A percentile compares a stretch with the other conserved stretches of the same genome.
Conservation (phyloP, 106 monocot genomes). For the Allium cepa region DNA sequence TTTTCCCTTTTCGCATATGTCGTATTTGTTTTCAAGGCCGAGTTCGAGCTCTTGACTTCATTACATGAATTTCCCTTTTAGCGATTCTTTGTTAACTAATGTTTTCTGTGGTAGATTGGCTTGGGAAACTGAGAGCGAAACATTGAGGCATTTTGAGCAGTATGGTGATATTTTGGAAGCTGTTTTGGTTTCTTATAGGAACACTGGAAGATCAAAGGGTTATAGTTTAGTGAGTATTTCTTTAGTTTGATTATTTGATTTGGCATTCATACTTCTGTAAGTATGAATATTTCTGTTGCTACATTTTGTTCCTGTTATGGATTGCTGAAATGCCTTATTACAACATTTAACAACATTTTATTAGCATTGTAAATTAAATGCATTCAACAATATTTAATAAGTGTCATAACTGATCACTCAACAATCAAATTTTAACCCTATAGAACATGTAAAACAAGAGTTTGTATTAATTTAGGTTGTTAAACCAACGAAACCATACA, state of each 20-base stretch:
- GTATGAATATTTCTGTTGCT: neutral
- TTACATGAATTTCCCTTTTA: conserved; percentile 44
- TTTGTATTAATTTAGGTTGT: neutral
- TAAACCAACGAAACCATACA: neutral
- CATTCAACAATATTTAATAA: too few species aligned
- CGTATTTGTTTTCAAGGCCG: conserved; percentile 33
- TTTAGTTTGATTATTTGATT: neutral
- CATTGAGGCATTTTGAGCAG: conserved; percentile 56
- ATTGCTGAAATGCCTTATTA: neutral
- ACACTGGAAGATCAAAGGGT: conserved; percentile 77
- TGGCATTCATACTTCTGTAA: neutral
- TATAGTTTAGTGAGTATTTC: conserved; percentile 38
- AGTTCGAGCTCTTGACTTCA: conserved; percentile 39
- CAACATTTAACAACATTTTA: too few species aligned
- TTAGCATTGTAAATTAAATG: too few species aligned
- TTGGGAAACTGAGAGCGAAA: conserved; percentile 82
- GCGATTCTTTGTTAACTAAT: conserved; percentile 78
- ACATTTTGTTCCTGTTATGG: neutral
- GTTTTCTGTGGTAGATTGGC: conserved; percentile 81
- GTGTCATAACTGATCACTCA: too few species aligned
- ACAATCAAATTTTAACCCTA: too few species aligned
- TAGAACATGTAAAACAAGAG: too few species aligned
- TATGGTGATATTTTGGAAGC: conserved; percentile 89
- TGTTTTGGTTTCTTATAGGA: conserved; percentile 71
- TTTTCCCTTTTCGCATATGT: conserved; percentile 26